Percentiles rank a stretch among this genome's conserved stretches.
These are phyloP conservation scores for Neonectria faginata DNA, from an alignment of 2,329 filamentous ascomycete species.

Conservation along the genomic window DNA sequence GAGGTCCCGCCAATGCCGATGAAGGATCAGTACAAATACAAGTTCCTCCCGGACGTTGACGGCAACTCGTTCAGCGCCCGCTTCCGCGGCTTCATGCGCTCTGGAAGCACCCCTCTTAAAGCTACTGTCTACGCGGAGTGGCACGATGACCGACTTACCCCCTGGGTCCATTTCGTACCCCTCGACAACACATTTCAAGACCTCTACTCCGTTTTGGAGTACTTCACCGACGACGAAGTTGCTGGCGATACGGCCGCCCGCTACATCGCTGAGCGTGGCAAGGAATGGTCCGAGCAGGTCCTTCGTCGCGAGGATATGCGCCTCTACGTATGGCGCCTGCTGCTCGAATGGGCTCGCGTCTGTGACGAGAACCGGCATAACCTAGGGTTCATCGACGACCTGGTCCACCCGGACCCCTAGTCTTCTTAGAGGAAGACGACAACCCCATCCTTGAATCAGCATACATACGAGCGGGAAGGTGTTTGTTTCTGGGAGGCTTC, in stretches of 20 bases:
- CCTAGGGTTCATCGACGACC: conserved; percentile 59
- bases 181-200: conserved; percentile 77
- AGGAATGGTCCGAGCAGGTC: conserved; percentile 71
- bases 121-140: conserved; percentile 79
- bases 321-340: conserved; percentile 72
- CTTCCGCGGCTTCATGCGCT: conserved; percentile 73
- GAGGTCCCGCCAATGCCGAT: conserved; percentile 53
- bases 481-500: conserved; percentile 15
- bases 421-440: conserved; percentile 13
- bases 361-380: conserved; percentile 58
- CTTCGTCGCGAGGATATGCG: conserved; percentile 74
- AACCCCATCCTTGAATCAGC: conserved; percentile 25
- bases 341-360: conserved; percentile 68
- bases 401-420: conserved; percentile 43
- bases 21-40: conserved; percentile 65
- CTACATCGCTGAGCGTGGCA: conserved; percentile 69
- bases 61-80: conserved; percentile 74
- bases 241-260: conserved; percentile 67
- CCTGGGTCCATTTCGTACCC: conserved; percentile 80
- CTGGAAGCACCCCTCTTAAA: conserved; percentile 75
- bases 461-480: conserved; percentile 25
- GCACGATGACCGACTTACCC: conserved; percentile 76
- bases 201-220: conserved; percentile 73
- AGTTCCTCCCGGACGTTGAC: conserved; percentile 78
- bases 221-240: conserved; percentile 66